Evolutionary conservation across 2,329 filamentous ascomycete genomes (phyloP), one percentile per base, ranked within the genome.

Genomic region (Juglanconis oblonga): DNA sequence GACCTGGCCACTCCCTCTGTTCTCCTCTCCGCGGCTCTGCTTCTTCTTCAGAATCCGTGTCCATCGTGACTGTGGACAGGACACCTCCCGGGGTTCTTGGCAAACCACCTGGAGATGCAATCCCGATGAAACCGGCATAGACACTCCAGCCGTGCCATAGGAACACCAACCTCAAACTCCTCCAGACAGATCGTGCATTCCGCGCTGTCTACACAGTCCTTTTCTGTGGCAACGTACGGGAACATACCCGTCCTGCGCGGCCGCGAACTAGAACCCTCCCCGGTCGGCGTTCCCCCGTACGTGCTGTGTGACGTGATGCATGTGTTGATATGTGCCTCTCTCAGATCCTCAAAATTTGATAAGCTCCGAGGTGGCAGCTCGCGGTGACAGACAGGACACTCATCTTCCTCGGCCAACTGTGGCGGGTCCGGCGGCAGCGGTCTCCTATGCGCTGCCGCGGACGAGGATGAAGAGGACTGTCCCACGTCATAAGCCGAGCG

Each of bases 341-440:
- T 80, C 11, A 82, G 74, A 3, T 71, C 65, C 67, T 87, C 84
- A 58, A 76, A 84, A 62, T 86, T 79, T 2, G 79, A 71, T 2
- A 87, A 75, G 4, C 71, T 72, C 17, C 78, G 77, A 2, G 84
- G 81, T 0, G 90, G 89, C 3, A 92, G 79, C 72, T 92, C 88
- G 42, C 79, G 75, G 68, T 90, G 89, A 67, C 90, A 94, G 49
- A 93, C 83, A 0, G 90, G 90, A 63, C 90, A 94, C 67, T 91
- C 88, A 69, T 93, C 90, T 69, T 92, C 90, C 70, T 93, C 90
- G 5, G 80, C 78, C 67, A 83, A 79, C 58, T 81, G 83, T 1
- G 76, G 79, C 10, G 77, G 78, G 4, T 75, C 77, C 32, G 70
- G 72, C 1, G 75, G 77, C 42, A 74, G 68, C 33, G 72, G 75